A percentile compares a stretch with the other conserved stretches of the same genome.
Evolutionary conservation across 306 rosid species (phyloP).

Genomic region (Acacia crassicarpa): DNA sequence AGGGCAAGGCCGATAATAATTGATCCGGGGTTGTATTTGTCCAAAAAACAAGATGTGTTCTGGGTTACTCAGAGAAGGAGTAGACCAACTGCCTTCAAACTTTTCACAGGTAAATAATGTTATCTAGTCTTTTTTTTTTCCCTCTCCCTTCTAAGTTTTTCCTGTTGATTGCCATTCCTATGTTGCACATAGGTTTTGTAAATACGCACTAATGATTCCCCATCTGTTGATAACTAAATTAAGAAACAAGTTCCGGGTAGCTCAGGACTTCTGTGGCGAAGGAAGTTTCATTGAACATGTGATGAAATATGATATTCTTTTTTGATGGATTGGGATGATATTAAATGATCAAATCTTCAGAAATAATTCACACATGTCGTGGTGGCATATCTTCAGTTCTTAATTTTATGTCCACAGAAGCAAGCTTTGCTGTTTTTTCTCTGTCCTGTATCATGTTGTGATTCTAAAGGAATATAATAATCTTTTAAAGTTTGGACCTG

Average conservation of each 20-base stretch:
- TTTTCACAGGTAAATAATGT: conserved; percentile 56
- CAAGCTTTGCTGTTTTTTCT: background rate
- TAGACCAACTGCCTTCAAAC: conserved; percentile 76
- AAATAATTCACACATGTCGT: background rate
- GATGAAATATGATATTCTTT: background rate
- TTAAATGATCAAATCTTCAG: background rate
- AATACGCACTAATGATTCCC: background rate
- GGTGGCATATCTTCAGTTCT: background rate
- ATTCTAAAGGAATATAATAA: background rate
- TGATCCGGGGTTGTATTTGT: conserved; percentile 74
- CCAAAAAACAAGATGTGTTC: conserved; percentile 64
- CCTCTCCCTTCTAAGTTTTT: background rate
- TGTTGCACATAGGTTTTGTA: background rate
- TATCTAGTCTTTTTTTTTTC: no score
- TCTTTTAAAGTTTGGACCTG: background rate
- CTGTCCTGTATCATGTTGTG: background rate
- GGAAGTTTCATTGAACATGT: background rate
- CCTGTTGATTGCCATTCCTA: background rate
- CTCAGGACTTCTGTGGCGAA: background rate
- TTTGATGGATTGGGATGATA: background rate
- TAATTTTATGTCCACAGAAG: background rate
- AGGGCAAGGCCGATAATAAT: conserved; percentile 68
- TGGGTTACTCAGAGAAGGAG: conserved; percentile 76
- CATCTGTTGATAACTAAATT: conserved; percentile 21
- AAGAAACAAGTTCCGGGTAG: background rate